Base-by-base conservation (phyloP, 345 rosid genomes). In the Eucalyptus polyanthemos region DNA sequence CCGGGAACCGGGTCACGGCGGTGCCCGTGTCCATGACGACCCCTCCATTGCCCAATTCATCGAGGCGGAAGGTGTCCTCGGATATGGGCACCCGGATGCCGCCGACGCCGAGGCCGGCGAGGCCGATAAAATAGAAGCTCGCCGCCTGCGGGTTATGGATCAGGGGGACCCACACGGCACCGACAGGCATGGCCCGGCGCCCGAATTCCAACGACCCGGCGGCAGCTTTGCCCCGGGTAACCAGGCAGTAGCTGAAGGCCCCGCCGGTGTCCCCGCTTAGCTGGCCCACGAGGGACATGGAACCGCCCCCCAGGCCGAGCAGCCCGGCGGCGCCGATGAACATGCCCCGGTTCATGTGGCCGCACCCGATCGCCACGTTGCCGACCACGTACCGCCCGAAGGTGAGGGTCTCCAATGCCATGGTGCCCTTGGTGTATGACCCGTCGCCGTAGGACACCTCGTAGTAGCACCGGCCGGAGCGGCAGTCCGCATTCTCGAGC, bases 1-100 rank as follows among this genome's bases (percentile, higher is more conserved):
- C 89, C 2, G 99, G 99, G 15, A 98, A 91, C 88, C 99, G 93
- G 6, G 99, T 97, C 42, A 98, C 99, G 7, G 99, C 99, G 1
- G 99, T 98, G 16, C 99, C 99, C 0, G 99, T 98, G 90, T 98
- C 99, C 99, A 98, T 97, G 12, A 98, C 99, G 22, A 98, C 99
- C 3, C 99, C 99, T 3, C 98, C 98, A 3, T 91, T 90, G 1
- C 99, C 99, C 47, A 91, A 69, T 45, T 96, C 97, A 2, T 91
- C 91, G 2, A 97, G 25, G 22, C 50, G 91, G 88, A 98, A 98
- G 2, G 90, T 50, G 5, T 89, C 92, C 85, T 96, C 99, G 2
- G 99, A 91, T 69, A 96, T 87, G 25, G 97, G 92, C 67, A 98
- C 92, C 72, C 58, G 91, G 24, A 90, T 60, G 44, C 97, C 97